Base-by-base conservation (phyloP, 2,329 filamentous ascomycete genomes). In the Aureobasidium uvarum region DNA sequence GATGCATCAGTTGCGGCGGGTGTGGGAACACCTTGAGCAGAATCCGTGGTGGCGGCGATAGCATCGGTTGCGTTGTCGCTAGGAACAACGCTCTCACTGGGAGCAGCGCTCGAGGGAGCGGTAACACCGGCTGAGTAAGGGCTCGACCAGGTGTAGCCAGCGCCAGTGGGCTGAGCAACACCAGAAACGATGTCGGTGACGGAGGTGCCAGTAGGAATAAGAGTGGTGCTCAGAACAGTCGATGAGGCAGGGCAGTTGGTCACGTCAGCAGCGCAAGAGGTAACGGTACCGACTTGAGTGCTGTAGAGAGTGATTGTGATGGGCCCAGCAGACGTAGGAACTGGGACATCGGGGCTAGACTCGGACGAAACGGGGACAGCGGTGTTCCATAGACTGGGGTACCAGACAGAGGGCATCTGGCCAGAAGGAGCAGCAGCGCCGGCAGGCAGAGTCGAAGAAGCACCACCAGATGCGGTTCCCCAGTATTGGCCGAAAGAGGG, bases 221-320 rank as follows among this genome's bases (percentile, higher is more conserved):
- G 36, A 6, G 41, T 36, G 7, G 64, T 66, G 2, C 28, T 25
- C 5, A 66, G 7, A 33, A 58, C 60, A 39, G 65, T 66, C 23
- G 52, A 64, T n/a, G 33, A 36, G 16, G 64, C 64, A 8, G 64
- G 64, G 55, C 58, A 51, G 54, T 66, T 39, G 2, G 65, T 67
- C 14, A 68, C 67, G 16, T 64, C 55, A 13, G 65, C 25, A 31
- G 50, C 62, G 48, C 67, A 68, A 8, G 48, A 50, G 52, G 63
- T 68, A 20, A 68, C 28, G 62, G 67, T 68, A 41, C 50, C 65
- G 16, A 67, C 46, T 5, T 52, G 46, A 28, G 65, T 67, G 62
- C 48, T 59, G 62, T 66, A 68, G 33, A 66, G 55, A 39, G 67
- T 68, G n/a, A 68, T 28, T 38, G 67, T 68, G 60, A n/a, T 43